Base-by-base conservation (phyloP, 2,329 filamentous ascomycete genomes). In the Xylariales sp. region DNA sequence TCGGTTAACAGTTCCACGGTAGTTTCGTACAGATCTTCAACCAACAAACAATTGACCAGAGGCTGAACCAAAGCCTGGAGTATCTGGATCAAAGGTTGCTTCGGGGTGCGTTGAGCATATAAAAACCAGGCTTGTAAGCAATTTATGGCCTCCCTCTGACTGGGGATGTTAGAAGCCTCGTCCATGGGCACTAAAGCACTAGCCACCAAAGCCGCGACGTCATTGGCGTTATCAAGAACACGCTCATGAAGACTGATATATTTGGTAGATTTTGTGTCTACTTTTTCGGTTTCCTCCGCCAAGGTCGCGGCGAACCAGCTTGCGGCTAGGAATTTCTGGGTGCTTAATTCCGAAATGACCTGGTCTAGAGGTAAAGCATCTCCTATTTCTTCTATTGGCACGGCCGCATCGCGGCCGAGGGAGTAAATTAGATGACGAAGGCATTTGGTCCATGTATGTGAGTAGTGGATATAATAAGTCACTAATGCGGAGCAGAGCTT, bases 401-500 rank as follows among this genome's bases (percentile, higher is more conserved):
- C 77, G 16, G 80, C 78, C 43, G 80, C 80, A 67, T 83, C 83
- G 28, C 80, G 77, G 57, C 81, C 85, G 18, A 92, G 81, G 63
- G 87, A 91, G 63, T 86, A 82, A 46, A 89, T 74, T n/a, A 93
- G 80, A 74, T 91, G 89, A 45, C 83, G 84, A 41, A 93, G 78
- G 69, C 90, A 92, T 58, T 81, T 81, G n/a, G 83, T 82, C 91
- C 92, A 95, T 5, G 86, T 81, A 10, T 84, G 81, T 10, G 91
- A 87, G 69, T 92, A 91, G 65, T 90, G 90, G 39, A 93, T 83
- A 75, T 92, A 94, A 75, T 91, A 93, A 23, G 91, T 91, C 16
- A 91, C 90, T 6, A 95, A 81, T 6, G 91, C 91, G n/a, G 91
- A 91, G 71, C 91, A 92, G 30, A 95, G 83, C 80, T 96, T 96